These are phyloP conservation scores for Mycena haematopus DNA, from an alignment of 768 basidiomycete genomes.

Conservation along the genomic window DNA sequence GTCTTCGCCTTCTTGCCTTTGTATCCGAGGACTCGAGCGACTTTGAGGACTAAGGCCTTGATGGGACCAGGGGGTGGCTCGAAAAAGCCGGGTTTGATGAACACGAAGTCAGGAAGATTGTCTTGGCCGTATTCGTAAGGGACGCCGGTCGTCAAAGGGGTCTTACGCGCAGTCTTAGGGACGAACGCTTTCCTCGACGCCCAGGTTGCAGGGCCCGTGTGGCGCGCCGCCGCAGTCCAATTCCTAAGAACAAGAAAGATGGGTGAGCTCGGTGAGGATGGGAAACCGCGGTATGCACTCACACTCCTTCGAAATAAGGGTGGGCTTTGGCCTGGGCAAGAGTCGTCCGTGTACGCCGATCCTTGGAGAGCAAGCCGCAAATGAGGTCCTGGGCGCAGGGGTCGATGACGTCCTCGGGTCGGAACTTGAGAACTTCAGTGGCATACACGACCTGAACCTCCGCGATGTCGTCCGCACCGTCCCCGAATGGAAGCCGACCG, in stretches of 20 bases:
- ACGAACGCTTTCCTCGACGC: constrained; percentile 3
- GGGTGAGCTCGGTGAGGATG: not conserved
- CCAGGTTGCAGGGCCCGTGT: constrained; percentile 5
- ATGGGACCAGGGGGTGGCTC: not conserved
- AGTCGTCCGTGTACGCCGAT: not conserved
- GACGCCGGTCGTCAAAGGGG: not conserved
- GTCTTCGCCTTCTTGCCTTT: too few species aligned
- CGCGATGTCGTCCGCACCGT: not conserved
- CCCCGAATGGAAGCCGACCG: constrained; percentile 2
- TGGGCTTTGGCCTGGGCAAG: not conserved
- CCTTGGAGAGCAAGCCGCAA: not conserved
- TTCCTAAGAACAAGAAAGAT: not conserved
- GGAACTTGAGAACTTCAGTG: not conserved
- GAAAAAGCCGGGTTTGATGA: not conserved
- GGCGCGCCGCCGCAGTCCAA: constrained; percentile 3
- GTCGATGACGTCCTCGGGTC: not conserved
- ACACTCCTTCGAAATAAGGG: constrained; percentile 8
- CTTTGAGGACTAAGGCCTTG: not conserved
- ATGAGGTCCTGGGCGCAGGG: not conserved
- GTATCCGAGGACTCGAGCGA: not conserved
- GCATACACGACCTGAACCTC: not conserved
- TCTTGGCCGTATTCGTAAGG: not conserved
- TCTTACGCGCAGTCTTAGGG: not conserved
- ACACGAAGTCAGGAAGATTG: not conserved
- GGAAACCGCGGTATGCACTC: not conserved